phyloP scores from a whole-genome alignment of 257 asterid species.

The Nicotiana tomentosiformis region DNA sequence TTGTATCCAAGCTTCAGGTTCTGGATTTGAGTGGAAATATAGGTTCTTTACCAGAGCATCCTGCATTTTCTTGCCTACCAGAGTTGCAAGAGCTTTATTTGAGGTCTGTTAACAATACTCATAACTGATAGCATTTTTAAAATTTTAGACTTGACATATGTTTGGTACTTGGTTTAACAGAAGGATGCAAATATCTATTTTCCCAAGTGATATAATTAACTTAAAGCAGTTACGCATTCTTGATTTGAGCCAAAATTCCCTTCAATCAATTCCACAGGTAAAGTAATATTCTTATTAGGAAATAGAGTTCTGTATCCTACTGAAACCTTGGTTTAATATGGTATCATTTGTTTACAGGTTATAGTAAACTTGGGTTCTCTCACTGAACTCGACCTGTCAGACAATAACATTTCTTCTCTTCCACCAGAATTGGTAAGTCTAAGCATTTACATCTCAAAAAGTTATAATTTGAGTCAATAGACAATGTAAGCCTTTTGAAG shows the following conservation, averaged over 20 bases:
- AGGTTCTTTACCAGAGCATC: slow-evolving; percentile 62
- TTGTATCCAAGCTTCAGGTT: slow-evolving; percentile 74
- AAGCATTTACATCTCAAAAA: background rate
- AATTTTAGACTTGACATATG: slow-evolving; percentile 14
- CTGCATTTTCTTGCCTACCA: slow-evolving; percentile 60
- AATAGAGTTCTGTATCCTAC: slow-evolving; percentile 2
- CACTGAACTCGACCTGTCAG: slow-evolving; percentile 71
- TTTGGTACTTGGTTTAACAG: slow-evolving; percentile 45
- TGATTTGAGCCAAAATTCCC: slow-evolving; percentile 82
- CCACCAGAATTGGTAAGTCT: slow-evolving; percentile 78
- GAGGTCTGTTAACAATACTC: slow-evolving; percentile 41
- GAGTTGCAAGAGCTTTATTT: slow-evolving; percentile 87
- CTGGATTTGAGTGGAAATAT: slow-evolving; percentile 80
- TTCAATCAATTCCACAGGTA: slow-evolving; percentile 78
- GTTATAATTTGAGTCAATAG: background rate
- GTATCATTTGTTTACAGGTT: slow-evolving; percentile 45
- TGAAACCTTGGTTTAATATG: background rate
- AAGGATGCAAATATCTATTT: slow-evolving; percentile 61
- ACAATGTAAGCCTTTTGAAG: background rate
- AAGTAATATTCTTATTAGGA: slow-evolving; percentile 13
- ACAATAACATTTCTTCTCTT: slow-evolving; percentile 74
- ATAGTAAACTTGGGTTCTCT: slow-evolving; percentile 66
- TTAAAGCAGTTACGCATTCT: slow-evolving; percentile 61
- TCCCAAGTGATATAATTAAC: slow-evolving; percentile 62
- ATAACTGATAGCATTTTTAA: background rate